These are phyloP conservation scores for Pelargonium australe DNA, from an alignment of 441 rosid species.

Conservation along the genomic window DNA sequence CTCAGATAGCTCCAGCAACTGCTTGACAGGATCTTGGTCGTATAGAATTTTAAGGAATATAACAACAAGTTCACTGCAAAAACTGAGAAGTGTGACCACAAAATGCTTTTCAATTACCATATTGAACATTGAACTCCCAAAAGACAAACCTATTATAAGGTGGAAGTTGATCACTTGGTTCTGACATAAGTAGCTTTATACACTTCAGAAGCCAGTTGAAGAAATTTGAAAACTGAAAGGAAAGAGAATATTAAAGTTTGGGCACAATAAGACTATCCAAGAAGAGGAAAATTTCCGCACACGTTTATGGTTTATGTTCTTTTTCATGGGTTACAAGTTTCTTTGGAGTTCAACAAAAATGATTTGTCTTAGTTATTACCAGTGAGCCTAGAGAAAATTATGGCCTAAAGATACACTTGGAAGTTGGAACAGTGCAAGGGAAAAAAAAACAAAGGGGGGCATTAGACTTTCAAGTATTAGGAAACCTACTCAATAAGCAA, in stretches of 20 bases:
- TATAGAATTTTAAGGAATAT: constrained; percentile 85
- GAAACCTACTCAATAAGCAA: not conserved
- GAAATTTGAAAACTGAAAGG: constrained; percentile 78
- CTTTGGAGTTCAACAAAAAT: not conserved
- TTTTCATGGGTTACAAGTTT: not conserved
- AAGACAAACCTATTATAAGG: constrained; percentile 62
- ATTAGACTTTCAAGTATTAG: not conserved
- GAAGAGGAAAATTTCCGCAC: not conserved
- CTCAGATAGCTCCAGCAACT: constrained; percentile 60
- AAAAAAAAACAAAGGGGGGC: not conserved
- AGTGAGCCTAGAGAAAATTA: constrained; percentile 1
- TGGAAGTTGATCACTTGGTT: constrained; percentile 79
- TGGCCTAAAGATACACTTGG: not conserved
- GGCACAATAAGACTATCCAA: constrained; percentile 15
- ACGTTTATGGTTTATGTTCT: not conserved
- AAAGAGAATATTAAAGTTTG: constrained; percentile 18
- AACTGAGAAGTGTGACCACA: constrained; percentile 21
- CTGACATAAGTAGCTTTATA: constrained; percentile 84
- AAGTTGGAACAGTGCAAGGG: not conserved
- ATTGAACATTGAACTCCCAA: constrained; percentile 14
- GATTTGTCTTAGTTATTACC: not conserved
- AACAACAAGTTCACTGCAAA: constrained; percentile 80
- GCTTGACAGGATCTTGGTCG: constrained; percentile 90
- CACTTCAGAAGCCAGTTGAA: constrained; percentile 90
- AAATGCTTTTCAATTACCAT: constrained; percentile 14